Conservation (phyloP, 2,329 filamentous ascomycete genomes). For the Lojkania enalia region DNA sequence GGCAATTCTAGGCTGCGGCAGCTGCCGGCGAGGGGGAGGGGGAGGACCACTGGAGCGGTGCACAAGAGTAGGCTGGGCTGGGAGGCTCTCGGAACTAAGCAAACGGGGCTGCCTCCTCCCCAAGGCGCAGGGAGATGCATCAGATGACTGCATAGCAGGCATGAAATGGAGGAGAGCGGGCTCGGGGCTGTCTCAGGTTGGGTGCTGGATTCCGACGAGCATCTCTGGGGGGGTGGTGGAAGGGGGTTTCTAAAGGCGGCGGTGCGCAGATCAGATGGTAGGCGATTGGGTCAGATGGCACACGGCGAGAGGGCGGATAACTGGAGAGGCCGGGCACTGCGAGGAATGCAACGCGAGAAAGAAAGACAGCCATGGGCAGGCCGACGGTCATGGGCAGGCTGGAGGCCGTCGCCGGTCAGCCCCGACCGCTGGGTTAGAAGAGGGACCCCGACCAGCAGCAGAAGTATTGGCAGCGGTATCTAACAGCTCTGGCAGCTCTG, state of each 20-base stretch:
- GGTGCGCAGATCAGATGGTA: background rate
- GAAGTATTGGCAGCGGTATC: no score
- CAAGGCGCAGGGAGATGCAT: conserved; percentile 30
- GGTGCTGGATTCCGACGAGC: conserved; percentile 30
- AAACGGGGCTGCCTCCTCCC: conserved; percentile 29
- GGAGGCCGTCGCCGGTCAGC: conserved; percentile 30
- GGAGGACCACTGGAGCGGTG: conserved; percentile 18
- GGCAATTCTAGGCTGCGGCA: conserved; percentile 13
- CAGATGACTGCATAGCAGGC: conserved; percentile 36
- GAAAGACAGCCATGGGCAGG: background rate
- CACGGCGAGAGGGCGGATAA: conserved; percentile 19
- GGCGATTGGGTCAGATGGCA: conserved; percentile 16
- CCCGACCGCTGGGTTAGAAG: conserved; percentile 29
- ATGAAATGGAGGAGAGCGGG: conserved; percentile 22
- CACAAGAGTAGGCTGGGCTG: conserved; percentile 22
- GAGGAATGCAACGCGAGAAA: conserved; percentile 38
- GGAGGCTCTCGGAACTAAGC: conserved; percentile 31
- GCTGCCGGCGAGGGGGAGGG: no score
- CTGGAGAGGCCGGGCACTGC: conserved; percentile 24
- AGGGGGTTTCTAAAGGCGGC: conserved; percentile 2
- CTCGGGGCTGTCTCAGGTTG: conserved; percentile 30
- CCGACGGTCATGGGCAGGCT: background rate
- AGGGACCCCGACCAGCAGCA: no score
- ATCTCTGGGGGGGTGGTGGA: conserved; percentile 23
- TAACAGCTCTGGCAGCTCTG: no score